Evolutionary conservation across 108 stramenopile species (phyloP), one percentile per base, ranked within the genome.

Genomic region (Pseudonitzschia pungens): DNA sequence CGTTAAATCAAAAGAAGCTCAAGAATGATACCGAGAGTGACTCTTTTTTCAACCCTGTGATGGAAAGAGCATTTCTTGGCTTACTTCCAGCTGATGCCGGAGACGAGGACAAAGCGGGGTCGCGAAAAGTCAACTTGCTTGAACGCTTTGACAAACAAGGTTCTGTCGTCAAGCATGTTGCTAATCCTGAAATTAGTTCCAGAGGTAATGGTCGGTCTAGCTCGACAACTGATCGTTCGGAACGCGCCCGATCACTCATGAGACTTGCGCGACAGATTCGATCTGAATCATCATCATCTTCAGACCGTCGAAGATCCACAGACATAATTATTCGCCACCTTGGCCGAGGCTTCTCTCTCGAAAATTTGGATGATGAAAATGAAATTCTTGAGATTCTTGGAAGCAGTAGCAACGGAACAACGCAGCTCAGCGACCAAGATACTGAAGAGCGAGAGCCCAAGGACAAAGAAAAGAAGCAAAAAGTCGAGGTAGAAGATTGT

Each of bases 221-320:
- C n/a, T 62, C 60, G n/a, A 20, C 65, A 53, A 63, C 79, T 4
- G 53, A 29, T 26, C 45, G 73, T 31, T 68, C 78, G 31, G 86
- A 78, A 50, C 77, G 82, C 27, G 77, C 86, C 21, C 65, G 85
- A 55, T 87, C 86, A 1, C 65, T 91, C 22, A 66, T 83, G 26
- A 70, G 79, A 11, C 57, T 94, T 20, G 88, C 89, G 0, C 77
- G 90, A 33, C 80, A 83, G 57, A 63, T 88, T n/a, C 84, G 91
- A 4, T 44, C 56, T 28, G 85, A 81, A 51, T 63, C 83, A 10
- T 79, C 77, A 16, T 51, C 78, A 41, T 72, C 83, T 59, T 67
- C 52, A 60, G 73, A 76, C 4, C 48, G 78, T 18, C 71, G 74
- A 11, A 81, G 84, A 40, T 57, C 83, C 31, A 72, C 86, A 29